Evolutionary conservation across 2,329 filamentous ascomycete species (phyloP).

Genomic region (Xylariaceae sp.): DNA sequence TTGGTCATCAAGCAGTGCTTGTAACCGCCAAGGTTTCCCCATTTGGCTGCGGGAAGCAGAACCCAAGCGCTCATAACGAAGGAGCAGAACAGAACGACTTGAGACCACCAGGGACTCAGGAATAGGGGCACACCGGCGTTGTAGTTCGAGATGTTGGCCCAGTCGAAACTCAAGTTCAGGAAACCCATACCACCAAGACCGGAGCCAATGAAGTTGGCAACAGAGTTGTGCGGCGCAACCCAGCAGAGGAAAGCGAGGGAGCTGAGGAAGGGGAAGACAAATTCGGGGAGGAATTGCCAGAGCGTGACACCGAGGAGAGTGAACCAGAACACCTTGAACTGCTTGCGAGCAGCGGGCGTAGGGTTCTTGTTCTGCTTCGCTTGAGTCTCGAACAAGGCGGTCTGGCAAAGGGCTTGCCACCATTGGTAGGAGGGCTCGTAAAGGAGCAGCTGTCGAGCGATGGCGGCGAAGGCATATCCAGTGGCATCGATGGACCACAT

Average conservation of each 20-base stretch:
- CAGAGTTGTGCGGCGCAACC: conserved; percentile 53
- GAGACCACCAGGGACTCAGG: conserved; percentile 55
- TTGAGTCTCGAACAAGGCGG: conserved; percentile 54
- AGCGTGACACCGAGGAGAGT: conserved; percentile 47
- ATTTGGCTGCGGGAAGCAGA: conserved; percentile 54
- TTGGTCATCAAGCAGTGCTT: conserved; percentile 55
- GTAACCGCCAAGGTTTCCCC: conserved; percentile 48
- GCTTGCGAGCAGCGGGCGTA: conserved; percentile 43
- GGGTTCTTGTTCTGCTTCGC: conserved; percentile 47
- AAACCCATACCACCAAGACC: conserved; percentile 60
- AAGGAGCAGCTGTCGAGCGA: conserved; percentile 52
- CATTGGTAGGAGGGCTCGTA: conserved; percentile 54
- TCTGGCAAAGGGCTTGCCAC: conserved; percentile 49
- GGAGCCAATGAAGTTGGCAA: conserved; percentile 56
- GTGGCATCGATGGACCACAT: conserved; percentile 55
- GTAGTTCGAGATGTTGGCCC: conserved; percentile 54
- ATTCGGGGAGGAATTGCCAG: conserved; percentile 60
- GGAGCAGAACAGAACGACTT: conserved; percentile 49
- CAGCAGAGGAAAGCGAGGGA: conserved; percentile 59
- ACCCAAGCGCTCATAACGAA: conserved; percentile 55
- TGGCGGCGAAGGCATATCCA: conserved; percentile 54
- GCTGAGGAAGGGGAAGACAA: conserved; percentile 53
- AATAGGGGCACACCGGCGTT: conserved; percentile 42
- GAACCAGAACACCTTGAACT: conserved; percentile 53
- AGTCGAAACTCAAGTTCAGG: conserved; percentile 54